Conservation (phyloP, 805 yeast species). For the Cyberlindnera mrakii region DNA sequence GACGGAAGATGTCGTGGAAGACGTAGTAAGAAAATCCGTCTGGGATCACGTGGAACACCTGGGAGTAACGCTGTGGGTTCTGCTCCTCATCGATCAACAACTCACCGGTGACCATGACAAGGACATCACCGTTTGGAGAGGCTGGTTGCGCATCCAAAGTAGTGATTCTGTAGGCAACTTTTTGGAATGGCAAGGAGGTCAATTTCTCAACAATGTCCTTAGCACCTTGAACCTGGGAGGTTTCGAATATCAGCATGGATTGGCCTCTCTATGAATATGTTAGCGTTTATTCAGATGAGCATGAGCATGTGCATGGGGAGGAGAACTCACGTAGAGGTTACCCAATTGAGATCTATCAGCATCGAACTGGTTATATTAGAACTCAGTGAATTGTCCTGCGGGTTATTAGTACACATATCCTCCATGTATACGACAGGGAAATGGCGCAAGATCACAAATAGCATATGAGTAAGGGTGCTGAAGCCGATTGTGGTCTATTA, state of each 20-base stretch:
- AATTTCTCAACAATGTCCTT: constrained; percentile 89
- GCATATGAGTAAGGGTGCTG: constrained; percentile 38
- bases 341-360: constrained; percentile 88
- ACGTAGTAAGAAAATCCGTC: constrained; percentile 90
- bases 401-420: constrained; percentile 4
- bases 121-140: constrained; percentile 83
- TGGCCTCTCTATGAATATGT: constrained; percentile 59
- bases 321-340: constrained; percentile 61
- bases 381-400: constrained; percentile 77
- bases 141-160: constrained; percentile 98
- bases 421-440: not conserved
- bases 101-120: constrained; percentile 97
- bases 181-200: constrained; percentile 81
- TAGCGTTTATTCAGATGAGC: not conserved
- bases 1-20: constrained; percentile 94
- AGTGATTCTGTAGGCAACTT: constrained; percentile 88
- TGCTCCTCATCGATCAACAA: constrained; percentile 86
- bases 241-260: constrained; percentile 96
- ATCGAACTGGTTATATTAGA: constrained; percentile 94
- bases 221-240: constrained; percentile 91
- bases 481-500: constrained; percentile 31
- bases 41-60: constrained; percentile 94
- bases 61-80: constrained; percentile 94
- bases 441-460: no score
- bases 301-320: no score